Evolutionary conservation across 1,284 basidiomycete species (phyloP).

Genomic region (Phlebopus sp.): DNA sequence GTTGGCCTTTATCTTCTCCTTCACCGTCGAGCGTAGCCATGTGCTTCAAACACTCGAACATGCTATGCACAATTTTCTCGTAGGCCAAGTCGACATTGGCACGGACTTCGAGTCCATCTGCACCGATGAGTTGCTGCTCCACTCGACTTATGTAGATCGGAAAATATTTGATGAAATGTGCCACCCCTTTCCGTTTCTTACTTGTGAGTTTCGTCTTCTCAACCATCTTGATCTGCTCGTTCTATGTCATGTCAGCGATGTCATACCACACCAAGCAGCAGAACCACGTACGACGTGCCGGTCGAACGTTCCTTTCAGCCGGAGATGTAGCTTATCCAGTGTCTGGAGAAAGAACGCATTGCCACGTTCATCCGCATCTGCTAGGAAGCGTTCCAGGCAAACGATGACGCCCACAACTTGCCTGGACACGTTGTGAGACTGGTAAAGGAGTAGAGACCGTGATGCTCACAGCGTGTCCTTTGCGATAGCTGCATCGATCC

Average conservation of each 20-base stretch:
- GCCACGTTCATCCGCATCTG: slow-evolving; percentile 76
- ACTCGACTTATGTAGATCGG: slow-evolving; percentile 84
- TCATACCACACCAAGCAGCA: not conserved
- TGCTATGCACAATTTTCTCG: slow-evolving; percentile 81
- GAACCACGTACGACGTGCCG: slow-evolving; percentile 67
- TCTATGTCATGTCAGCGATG: slow-evolving; percentile 41
- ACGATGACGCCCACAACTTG: slow-evolving; percentile 85
- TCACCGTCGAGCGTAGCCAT: slow-evolving; percentile 92
- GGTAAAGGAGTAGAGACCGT: not conserved
- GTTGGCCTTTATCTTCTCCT: slow-evolving; percentile 92
- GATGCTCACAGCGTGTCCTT: slow-evolving; percentile 75
- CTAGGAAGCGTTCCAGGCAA: slow-evolving; percentile 75
- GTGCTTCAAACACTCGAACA: slow-evolving; percentile 92
- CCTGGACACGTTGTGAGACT: slow-evolving; percentile 40
- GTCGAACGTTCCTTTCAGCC: slow-evolving; percentile 72
- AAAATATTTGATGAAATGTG: slow-evolving; percentile 92
- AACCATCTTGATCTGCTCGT: slow-evolving; percentile 85
- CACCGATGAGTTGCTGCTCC: slow-evolving; percentile 82
- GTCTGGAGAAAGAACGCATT: slow-evolving; percentile 73
- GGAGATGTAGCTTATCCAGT: slow-evolving; percentile 79
- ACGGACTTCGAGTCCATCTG: slow-evolving; percentile 77
- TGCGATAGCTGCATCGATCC: slow-evolving; percentile 77
- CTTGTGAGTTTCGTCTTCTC: slow-evolving; percentile 88
- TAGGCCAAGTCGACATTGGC: slow-evolving; percentile 80
- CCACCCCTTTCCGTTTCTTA: slow-evolving; percentile 91